phyloP scores from a whole-genome alignment of 306 rosid genomes.

The Lagenaria siceraria region DNA sequence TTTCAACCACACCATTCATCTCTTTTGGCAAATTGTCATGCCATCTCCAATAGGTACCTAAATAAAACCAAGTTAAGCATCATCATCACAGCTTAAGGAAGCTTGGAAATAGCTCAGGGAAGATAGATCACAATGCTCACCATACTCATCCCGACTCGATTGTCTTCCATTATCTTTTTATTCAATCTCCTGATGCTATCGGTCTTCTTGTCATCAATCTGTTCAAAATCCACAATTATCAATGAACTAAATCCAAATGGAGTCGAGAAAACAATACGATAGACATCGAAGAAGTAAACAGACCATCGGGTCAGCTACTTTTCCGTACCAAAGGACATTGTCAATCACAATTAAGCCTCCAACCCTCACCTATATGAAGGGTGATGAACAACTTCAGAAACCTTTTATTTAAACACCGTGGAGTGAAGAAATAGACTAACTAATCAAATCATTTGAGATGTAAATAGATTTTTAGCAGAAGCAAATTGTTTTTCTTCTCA shows the following conservation, averaged over 20 bases:
- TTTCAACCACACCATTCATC: slow-evolving; percentile 9
- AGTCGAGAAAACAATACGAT: not conserved
- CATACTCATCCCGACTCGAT: slow-evolving; percentile 77
- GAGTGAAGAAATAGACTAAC: not conserved
- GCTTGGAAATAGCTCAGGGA: not conserved
- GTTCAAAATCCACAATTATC: slow-evolving; percentile 6
- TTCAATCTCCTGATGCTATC: slow-evolving; percentile 71
- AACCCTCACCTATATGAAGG: slow-evolving; percentile 54
- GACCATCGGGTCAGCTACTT: slow-evolving; percentile 82
- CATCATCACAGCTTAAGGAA: slow-evolving; percentile 2
- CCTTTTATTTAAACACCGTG: not conserved
- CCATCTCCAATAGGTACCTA: slow-evolving; percentile 98
- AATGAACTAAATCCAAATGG: slow-evolving; percentile 4
- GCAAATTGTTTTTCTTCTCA: slow-evolving; percentile 20
- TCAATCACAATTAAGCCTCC: slow-evolving; percentile 84
- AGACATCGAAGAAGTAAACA: slow-evolving; percentile 7
- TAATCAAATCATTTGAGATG: not conserved
- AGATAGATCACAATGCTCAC: slow-evolving; percentile 24
- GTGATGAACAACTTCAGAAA: not conserved
- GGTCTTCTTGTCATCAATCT: slow-evolving; percentile 69
- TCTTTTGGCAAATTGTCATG: slow-evolving; percentile 74
- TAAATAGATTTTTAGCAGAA: not conserved
- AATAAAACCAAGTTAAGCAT: slow-evolving; percentile 10
- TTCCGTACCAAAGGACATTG: slow-evolving; percentile 95
- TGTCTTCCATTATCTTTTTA: slow-evolving; percentile 39